phyloP scores from a whole-genome alignment of 495 filamentous ascomycete species.

The Tuber magnatum region DNA sequence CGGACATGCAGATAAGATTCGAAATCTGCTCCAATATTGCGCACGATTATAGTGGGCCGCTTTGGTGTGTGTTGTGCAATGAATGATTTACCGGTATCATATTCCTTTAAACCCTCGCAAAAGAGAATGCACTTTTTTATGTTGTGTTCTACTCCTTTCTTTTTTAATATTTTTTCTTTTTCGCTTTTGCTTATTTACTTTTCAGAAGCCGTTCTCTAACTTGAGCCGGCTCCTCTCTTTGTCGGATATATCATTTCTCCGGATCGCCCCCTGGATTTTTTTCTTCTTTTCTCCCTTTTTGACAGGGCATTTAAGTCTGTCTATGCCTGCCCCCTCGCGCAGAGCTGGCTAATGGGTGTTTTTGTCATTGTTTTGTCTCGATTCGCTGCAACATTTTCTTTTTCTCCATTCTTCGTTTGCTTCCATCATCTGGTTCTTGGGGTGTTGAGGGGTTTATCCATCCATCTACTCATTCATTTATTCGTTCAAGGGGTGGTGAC shows the following conservation, averaged over 20 bases:
- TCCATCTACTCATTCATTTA: background rate
- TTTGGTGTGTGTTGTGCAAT: background rate
- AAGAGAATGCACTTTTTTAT: slow-evolving; percentile 2
- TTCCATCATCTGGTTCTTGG: background rate
- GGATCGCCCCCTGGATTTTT: background rate
- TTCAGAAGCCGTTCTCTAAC: background rate
- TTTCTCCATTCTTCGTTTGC: background rate
- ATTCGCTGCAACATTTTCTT: background rate
- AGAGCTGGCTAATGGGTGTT: background rate
- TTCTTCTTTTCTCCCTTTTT: background rate
- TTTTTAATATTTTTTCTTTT: background rate
- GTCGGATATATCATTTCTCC: slow-evolving; percentile 2
- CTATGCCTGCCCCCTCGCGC: background rate
- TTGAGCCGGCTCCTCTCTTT: background rate
- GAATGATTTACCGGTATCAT: slow-evolving; percentile 1
- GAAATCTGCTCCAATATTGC: background rate
- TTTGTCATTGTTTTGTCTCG: background rate
- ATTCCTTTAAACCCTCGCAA: background rate
- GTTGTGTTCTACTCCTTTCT: background rate
- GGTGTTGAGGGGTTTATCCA: background rate
- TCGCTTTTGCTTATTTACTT: background rate
- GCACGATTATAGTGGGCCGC: background rate
- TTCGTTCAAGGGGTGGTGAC: background rate
- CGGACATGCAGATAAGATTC: background rate
- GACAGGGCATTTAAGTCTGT: background rate